A percentile compares a stretch with the other conserved stretches of the same genome.
phyloP scores from a whole-genome alignment of 192 early-diverging fungal species.

The Funneliformis mosseae region DNA sequence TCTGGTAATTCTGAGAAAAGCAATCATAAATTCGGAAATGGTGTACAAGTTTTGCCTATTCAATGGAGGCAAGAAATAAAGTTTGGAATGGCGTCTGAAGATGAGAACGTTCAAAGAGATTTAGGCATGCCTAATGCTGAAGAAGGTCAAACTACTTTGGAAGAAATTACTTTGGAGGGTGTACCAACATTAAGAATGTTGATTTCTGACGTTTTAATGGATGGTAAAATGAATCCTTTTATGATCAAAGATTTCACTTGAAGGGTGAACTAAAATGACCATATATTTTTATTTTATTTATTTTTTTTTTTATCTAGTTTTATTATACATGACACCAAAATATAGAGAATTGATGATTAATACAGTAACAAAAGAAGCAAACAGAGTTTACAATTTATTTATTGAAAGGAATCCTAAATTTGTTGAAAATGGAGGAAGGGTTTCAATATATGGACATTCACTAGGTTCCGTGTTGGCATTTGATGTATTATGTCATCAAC shows the following conservation, averaged over 20 bases:
- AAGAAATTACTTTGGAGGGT: constrained; percentile 80
- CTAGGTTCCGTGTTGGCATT: constrained; percentile 77
- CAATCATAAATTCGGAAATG: constrained; percentile 37
- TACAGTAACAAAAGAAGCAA: constrained; percentile 75
- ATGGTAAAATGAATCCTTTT: constrained; percentile 53
- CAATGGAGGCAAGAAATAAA: constrained; percentile 81
- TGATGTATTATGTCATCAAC: constrained; percentile 76
- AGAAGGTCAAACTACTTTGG: constrained; percentile 66
- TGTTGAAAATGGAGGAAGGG: constrained; percentile 60
- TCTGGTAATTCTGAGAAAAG: background rate
- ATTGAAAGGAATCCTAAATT: constrained; percentile 75
- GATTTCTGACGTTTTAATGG: constrained; percentile 82
- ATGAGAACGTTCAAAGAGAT: constrained; percentile 59
- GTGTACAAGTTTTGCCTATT: constrained; percentile 79
- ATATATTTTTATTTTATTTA: background rate
- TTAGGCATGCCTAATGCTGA: constrained; percentile 52
- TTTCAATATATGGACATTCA: constrained; percentile 80
- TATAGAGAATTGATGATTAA: constrained; percentile 82
- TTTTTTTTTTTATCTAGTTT: constrained; percentile 49
- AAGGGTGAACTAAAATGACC: background rate
- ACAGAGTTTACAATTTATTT: constrained; percentile 74
- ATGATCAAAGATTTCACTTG: background rate
- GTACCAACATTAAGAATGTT: constrained; percentile 79
- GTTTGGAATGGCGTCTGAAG: constrained; percentile 68
- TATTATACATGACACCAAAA: constrained; percentile 83